Evolutionary conservation across 257 asterid genomes (phyloP).

Genomic region (Catharanthus roseus): DNA sequence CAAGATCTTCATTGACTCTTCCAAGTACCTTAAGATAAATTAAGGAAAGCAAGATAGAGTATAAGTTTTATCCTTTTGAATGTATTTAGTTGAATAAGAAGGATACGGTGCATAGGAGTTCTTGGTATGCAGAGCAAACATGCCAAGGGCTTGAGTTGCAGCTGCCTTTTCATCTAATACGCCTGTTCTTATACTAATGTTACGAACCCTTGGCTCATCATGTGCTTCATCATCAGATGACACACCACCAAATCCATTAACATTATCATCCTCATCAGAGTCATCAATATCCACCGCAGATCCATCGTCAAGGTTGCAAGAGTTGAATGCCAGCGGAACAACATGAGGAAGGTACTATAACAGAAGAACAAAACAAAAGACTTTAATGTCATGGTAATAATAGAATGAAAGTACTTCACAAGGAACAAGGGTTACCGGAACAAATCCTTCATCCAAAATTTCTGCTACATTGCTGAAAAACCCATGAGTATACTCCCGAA

Average conservation of each 20-base stretch:
- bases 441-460: conserved; percentile 79
- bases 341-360: conserved; percentile 93
- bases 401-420: neutral
- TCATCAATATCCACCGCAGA: conserved; percentile 96
- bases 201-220: conserved; percentile 94
- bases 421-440: conserved; percentile 53
- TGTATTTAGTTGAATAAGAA: conserved; percentile 13
- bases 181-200: conserved; percentile 95
- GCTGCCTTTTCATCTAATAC: conserved; percentile 99
- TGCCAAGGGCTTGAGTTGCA: conserved; percentile 98
- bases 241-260: conserved; percentile 81
- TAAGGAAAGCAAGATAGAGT: conserved; percentile 39
- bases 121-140: conserved; percentile 86
- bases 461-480: conserved; percentile 94
- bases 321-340: conserved; percentile 73
- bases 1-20: conserved; percentile 81
- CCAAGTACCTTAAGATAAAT: conserved; percentile 63
- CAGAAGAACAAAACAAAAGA: conserved; percentile 25
- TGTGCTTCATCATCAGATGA: conserved; percentile 98
- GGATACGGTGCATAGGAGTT: conserved; percentile 92
- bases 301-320: conserved; percentile 99
- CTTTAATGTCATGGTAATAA: neutral
- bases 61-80: neutral
- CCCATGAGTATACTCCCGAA: conserved; percentile 98
- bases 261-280: conserved; percentile 69